These are phyloP conservation scores for Calonectria multiphialidica DNA, from an alignment of 2,329 filamentous ascomycete genomes.

Conservation along the genomic window DNA sequence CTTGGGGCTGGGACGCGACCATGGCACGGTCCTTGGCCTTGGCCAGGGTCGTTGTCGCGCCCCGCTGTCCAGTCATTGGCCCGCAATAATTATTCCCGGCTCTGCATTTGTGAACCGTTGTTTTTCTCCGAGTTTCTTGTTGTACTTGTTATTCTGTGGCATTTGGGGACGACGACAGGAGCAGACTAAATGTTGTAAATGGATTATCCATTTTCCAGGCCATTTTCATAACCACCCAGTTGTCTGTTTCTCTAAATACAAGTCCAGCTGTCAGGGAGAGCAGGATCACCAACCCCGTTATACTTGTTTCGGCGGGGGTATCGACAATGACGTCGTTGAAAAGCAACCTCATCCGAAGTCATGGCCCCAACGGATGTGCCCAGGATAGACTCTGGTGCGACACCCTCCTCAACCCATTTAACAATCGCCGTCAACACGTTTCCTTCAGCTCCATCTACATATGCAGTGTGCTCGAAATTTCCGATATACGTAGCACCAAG, in stretches of 20 bases:
- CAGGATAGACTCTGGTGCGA: conserved; percentile 53
- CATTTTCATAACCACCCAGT: too few relatives aligned
- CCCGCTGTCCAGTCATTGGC: neutral
- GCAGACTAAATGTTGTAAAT: neutral
- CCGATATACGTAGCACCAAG: conserved; percentile 54
- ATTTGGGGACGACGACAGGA: too few relatives aligned
- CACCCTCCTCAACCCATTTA: conserved; percentile 58
- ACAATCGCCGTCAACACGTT: conserved; percentile 62
- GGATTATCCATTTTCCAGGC: neutral
- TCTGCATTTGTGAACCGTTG: too few relatives aligned
- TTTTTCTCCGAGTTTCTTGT: too few relatives aligned
- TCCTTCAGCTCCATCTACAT: conserved; percentile 47
- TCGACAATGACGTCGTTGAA: neutral
- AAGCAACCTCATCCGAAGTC: neutral
- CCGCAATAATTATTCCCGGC: neutral
- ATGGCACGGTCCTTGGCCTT: neutral
- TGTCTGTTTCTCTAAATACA: neutral
- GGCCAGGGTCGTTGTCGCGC: neutral
- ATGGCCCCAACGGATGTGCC: conserved; percentile 38
- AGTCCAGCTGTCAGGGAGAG: neutral
- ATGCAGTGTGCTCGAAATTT: conserved; percentile 29
- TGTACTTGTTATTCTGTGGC: too few relatives aligned
- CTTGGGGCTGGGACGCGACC: neutral
- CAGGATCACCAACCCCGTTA: neutral
- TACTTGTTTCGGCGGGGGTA: conserved; percentile 1